Evolutionary conservation across 2,329 filamentous ascomycete species (phyloP).

Genomic region (Hymenoscyphus infarciens): DNA sequence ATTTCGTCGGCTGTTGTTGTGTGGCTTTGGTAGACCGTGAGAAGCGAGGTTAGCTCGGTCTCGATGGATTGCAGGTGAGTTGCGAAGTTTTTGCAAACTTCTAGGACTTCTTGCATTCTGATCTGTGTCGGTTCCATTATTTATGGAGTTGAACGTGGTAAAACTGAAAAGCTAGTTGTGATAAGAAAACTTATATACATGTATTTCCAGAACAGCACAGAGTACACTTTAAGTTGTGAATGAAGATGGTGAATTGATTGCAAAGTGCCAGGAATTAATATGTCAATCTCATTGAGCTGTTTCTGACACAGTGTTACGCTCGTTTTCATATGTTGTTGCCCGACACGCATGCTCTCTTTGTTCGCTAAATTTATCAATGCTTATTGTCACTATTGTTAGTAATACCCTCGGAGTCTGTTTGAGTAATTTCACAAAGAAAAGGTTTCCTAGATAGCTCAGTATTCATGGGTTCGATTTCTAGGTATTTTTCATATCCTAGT

Average conservation of each 20-base stretch:
- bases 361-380: neutral
- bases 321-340: neutral
- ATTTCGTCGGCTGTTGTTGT: neutral
- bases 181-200: neutral
- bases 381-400: neutral
- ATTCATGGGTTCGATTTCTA: too few relatives aligned
- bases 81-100: neutral
- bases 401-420: neutral
- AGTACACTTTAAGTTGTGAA: neutral
- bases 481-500: too few relatives aligned
- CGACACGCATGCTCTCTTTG: neutral
- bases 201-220: neutral
- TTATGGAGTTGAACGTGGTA: neutral
- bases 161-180: neutral
- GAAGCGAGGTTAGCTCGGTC: conserved; percentile 13
- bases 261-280: neutral
- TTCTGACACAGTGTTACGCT: neutral
- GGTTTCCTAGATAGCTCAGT: too few relatives aligned
- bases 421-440: too few relatives aligned
- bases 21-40: conserved; percentile 3
- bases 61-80: neutral
- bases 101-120: neutral
- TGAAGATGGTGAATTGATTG: neutral
- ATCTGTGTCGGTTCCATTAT: neutral
- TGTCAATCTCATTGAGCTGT: neutral